These are phyloP conservation scores for Beauveria varroae DNA, from an alignment of 2,329 filamentous ascomycete genomes.

Conservation along the genomic window DNA sequence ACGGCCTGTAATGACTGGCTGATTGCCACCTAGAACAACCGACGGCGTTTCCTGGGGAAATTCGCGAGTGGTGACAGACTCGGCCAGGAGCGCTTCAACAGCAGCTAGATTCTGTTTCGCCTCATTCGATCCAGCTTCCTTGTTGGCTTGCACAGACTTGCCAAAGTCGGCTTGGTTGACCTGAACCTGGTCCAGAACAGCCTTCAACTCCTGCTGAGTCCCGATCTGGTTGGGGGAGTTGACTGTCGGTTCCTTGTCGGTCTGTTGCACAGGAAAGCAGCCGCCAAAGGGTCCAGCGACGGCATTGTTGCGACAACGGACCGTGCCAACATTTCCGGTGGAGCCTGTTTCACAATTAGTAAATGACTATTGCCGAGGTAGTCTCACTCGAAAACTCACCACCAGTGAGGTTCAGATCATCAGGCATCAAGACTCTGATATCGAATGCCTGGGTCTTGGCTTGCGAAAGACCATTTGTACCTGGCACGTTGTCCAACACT, in stretches of 20 bases:
- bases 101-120: conserved; percentile 26
- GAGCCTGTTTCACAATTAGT: conserved; percentile 28
- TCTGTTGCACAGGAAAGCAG: conserved; percentile 46
- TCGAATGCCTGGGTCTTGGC: conserved; percentile 48
- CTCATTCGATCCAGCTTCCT: conserved; percentile 27
- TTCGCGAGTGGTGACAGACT: conserved; percentile 20
- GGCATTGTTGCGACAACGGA: conserved; percentile 52
- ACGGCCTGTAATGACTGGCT: neutral
- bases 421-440: conserved; percentile 47
- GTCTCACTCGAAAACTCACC: conserved; percentile 26
- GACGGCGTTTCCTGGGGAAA: conserved; percentile 28
- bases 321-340: conserved; percentile 50
- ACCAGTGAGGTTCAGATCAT: conserved; percentile 40
- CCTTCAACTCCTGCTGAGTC: conserved; percentile 38
- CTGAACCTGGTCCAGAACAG: conserved; percentile 39
- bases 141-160: conserved; percentile 32
- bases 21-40: conserved; percentile 15
- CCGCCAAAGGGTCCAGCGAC: conserved; percentile 50
- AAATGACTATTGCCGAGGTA: too few species aligned
- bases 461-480: conserved; percentile 49
- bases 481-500: conserved; percentile 53
- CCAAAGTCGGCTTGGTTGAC: conserved; percentile 44
- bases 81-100: conserved; percentile 30
- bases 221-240: conserved; percentile 26
- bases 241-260: neutral